Base-by-base conservation (phyloP, 805 yeast genomes). In the Zygoascus ofunaensis region DNA sequence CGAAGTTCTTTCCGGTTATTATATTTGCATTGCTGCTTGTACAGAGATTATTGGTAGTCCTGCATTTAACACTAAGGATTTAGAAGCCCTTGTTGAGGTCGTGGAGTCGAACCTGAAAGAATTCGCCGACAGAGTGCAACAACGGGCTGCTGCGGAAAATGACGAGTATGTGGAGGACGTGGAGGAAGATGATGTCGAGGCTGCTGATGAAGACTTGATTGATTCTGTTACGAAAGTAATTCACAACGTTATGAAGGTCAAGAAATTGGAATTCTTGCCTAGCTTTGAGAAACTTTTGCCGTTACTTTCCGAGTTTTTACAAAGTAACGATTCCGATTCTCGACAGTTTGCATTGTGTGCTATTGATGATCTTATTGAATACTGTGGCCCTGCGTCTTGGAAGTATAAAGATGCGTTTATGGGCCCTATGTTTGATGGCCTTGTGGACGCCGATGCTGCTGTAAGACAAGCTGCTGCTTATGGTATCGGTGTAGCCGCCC, bases 121-220 rank as follows among this genome's bases (percentile, higher is more conserved):
- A 48, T 76, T 81, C 34, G 77, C 75, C 56, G 79, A 74, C 46
- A 76, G 95, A 54, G 78, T 85, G 43, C 71, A 70, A 48, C 81
- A 74, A 36, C 57, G 64, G n/a, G 58, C 58, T 12, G 47, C 21
- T 10, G 51, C 38, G 23, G 63, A 54, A 19, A 92, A 83, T 51
- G 95, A 86, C 58, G 95, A 85, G 55, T 87, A 81, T 61, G 82
- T 82, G 47, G 96, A 87, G 64, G 96, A 86, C 37, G 69, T 80
- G 4, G 94, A 82, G 47, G 84, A 78, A 44, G 87, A 81, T 45
- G 97, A 89, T 45, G 80, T 76, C 47, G 94, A 83, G 55, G 77
- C 72, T 54, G 80, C 92, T 1, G 97, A 92, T 61, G 97, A 87
- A 58, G 96, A 89, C 58, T 68, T 92, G 38, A 65, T 87, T 42